Percentiles rank a stretch among this genome's conserved stretches.
These are phyloP conservation scores for Globisporangium lucens DNA, from an alignment of 352 stramenopile genomes.

Conservation along the genomic window DNA sequence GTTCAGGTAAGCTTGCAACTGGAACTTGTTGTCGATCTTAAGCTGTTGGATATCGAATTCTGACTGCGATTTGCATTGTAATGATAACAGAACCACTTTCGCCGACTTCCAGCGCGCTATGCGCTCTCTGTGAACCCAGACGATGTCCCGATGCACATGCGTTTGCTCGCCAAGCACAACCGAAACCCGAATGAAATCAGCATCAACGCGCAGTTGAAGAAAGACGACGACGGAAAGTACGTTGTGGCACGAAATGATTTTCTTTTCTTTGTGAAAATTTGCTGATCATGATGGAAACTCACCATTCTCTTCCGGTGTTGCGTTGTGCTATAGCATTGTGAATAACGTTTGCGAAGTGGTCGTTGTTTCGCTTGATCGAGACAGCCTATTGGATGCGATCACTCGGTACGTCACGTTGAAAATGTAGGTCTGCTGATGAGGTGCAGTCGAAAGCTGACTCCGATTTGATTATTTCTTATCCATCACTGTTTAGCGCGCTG, in stretches of 20 bases:
- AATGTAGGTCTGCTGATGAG: not conserved
- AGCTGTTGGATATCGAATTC: not conserved
- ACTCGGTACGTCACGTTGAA: conserved; percentile 28
- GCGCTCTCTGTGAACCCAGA: conserved; percentile 82
- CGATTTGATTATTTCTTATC: not conserved
- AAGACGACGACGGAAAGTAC: conserved; percentile 85
- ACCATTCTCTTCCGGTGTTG: not conserved
- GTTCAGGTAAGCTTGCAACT: conserved; percentile 37
- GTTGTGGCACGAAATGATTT: conserved; percentile 15
- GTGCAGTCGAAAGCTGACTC: not conserved
- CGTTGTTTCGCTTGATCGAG: conserved; percentile 71
- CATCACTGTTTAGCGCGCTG: conserved; percentile 31
- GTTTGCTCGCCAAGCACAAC: conserved; percentile 76
- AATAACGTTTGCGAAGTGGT: conserved; percentile 80
- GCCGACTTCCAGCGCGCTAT: conserved; percentile 76
- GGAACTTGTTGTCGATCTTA: not conserved
- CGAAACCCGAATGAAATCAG: conserved; percentile 77
- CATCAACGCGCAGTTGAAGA: conserved; percentile 81
- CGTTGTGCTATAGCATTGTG: conserved; percentile 42
- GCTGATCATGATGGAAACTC: not conserved
- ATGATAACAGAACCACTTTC: conserved; percentile 56
- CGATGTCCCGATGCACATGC: conserved; percentile 87
- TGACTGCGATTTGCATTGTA: not conserved
- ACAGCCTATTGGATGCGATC: conserved; percentile 81
- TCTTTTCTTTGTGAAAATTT: not conserved